Evolutionary conservation across 106 monocot species (phyloP).

Genomic region (Dendrobium nobile): DNA sequence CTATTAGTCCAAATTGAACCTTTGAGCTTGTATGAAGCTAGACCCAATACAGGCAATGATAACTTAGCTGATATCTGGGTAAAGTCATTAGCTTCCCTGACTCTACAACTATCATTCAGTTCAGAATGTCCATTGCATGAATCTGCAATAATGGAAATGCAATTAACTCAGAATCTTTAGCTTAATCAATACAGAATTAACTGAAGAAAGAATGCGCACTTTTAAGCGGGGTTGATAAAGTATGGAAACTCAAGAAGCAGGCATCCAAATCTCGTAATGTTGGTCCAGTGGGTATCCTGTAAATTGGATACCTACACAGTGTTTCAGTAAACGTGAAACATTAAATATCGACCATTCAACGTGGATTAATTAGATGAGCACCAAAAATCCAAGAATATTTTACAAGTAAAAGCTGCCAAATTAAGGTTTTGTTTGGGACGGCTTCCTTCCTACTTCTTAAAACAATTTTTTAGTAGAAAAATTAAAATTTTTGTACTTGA

Average conservation of each 20-base stretch:
- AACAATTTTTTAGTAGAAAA: no score
- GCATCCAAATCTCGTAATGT: constrained; percentile 87
- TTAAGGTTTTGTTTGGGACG: background rate
- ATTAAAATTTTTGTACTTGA: no score
- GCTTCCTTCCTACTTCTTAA: no score
- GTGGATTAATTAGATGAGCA: no score
- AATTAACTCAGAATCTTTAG: background rate
- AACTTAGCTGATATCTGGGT: constrained; percentile 32
- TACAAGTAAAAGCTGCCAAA: background rate
- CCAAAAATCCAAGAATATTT: no score
- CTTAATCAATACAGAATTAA: no score
- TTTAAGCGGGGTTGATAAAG: constrained; percentile 42
- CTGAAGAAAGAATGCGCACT: constrained; percentile 18
- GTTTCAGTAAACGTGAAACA: background rate
- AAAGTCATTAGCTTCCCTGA: constrained; percentile 1
- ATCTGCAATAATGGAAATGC: constrained; percentile 14
- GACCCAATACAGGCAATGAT: constrained; percentile 58
- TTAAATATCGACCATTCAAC: background rate
- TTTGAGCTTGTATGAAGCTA: constrained; percentile 86
- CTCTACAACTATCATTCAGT: constrained; percentile 1
- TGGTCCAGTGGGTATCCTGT: constrained; percentile 90
- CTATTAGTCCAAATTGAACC: constrained; percentile 68
- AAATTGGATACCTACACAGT: constrained; percentile 84
- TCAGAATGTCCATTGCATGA: constrained; percentile 18
- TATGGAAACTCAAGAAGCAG: constrained; percentile 82